A percentile compares a stretch with the other conserved stretches of the same genome.
phyloP scores from a whole-genome alignment of 1,284 basidiomycete species.

The Melanopsichium pennsylvanicum region DNA sequence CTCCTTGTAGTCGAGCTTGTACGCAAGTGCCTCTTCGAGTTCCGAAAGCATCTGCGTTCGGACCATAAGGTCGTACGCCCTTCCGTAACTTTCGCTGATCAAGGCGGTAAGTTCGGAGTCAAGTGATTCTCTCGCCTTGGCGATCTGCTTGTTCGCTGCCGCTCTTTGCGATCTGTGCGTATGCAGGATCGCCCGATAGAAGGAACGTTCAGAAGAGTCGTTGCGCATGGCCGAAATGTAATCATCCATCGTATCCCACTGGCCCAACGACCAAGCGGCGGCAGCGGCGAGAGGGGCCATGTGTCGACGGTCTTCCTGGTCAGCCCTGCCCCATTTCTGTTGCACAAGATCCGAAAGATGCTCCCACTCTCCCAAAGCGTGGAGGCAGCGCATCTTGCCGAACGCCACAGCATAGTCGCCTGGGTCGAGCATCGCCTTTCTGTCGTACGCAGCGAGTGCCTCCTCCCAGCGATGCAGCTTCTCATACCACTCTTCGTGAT shows the following conservation, averaged over 20 bases:
- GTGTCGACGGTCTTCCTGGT: constrained; percentile 82
- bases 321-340: constrained; percentile 85
- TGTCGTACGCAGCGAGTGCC: constrained; percentile 85
- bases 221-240: constrained; percentile 93
- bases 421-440: constrained; percentile 74
- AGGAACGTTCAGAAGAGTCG: constrained; percentile 92
- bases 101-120: constrained; percentile 91
- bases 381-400: constrained; percentile 93
- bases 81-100: constrained; percentile 92
- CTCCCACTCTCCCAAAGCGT: constrained; percentile 98
- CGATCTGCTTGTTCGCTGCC: constrained; percentile 88
- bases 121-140: constrained; percentile 90
- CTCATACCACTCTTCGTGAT: constrained; percentile 97
- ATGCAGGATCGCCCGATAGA: constrained; percentile 93
- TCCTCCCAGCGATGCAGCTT: constrained; percentile 96
- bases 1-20: constrained; percentile 75
- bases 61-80: constrained; percentile 93
- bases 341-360: constrained; percentile 85
- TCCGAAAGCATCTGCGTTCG: constrained; percentile 98
- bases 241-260: constrained; percentile 99
- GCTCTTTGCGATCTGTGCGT: constrained; percentile 96
- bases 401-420: constrained; percentile 73
- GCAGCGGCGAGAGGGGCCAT: constrained; percentile 97
- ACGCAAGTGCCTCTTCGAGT: constrained; percentile 95
- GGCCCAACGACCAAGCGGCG: constrained; percentile 93